Percentiles rank a stretch among this genome's conserved stretches.
phyloP scores from a whole-genome alignment of 305 asterid genomes.

The Euphrasia arctica region DNA sequence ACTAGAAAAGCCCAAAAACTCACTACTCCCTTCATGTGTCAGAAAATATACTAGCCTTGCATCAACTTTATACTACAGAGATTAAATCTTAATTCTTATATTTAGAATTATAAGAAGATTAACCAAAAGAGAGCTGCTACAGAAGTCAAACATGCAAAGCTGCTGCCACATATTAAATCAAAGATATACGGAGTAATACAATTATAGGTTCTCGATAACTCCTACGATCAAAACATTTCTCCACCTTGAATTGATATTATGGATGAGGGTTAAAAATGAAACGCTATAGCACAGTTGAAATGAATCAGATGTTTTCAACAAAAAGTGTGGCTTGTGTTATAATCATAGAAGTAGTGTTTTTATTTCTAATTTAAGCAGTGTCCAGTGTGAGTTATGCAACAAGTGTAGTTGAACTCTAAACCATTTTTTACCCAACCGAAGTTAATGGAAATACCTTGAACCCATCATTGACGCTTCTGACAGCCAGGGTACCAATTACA shows the following conservation, averaged over 20 bases:
- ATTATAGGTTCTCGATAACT: background rate
- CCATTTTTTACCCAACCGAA: constrained; percentile 14
- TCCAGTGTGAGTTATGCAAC: background rate
- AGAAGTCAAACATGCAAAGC: constrained; percentile 16
- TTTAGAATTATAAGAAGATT: background rate
- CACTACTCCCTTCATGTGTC: background rate
- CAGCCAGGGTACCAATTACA: constrained; percentile 91
- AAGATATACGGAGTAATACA: background rate
- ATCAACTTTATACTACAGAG: background rate
- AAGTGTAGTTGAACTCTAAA: background rate
- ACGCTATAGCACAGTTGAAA: background rate
- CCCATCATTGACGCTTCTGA: constrained; percentile 77
- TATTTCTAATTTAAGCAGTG: background rate
- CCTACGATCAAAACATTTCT: constrained; percentile 6
- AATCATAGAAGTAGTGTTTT: background rate
- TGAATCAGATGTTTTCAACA: background rate
- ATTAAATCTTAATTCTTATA: background rate
- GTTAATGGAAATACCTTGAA: constrained; percentile 61
- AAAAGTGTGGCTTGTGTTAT: background rate
- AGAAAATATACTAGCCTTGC: too few species aligned
- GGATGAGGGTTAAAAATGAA: background rate
- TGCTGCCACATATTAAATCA: constrained; percentile 2
- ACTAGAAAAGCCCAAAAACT: background rate
- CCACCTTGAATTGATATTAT: background rate
- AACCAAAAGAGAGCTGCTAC: constrained; percentile 3